Base-by-base conservation (phyloP, 768 basidiomycete species). In the Leucosporidium yakuticum region DNA sequence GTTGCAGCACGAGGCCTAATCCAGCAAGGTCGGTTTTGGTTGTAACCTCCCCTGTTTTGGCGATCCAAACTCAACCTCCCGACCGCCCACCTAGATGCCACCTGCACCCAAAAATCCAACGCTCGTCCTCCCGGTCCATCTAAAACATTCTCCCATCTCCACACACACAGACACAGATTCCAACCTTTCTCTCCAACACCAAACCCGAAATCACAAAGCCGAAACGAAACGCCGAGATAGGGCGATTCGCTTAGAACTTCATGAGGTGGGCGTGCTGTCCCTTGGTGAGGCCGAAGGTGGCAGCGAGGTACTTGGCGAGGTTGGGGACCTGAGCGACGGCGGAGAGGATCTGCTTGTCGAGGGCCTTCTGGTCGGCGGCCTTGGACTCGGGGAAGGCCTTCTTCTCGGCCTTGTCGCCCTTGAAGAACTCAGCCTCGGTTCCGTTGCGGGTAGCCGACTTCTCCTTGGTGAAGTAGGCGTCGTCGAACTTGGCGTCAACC, bases 371-470 rank as follows among this genome's bases (percentile, higher is more conserved):
- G 80, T 91, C 91, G 63, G 85, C 84, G 58, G 89, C 85, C 83
- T 91, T 92, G 77, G 89, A 84, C 76, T 88, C 89, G 29, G 94
- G 86, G 56, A 73, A 70, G 36, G 57, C 57, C 74, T 75, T 73
- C 74, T 76, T 75, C 73, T 76, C 69, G 48, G 84, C 84, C 82
- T 92, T 91, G 82, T 90, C 90, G 78, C 91, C 92, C 77, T 87
- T 85, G 79, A 99, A 98, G 84, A 98, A 99, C 80, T 97, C 95
- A 74, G 87, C 88, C 84, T 99, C 96, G 73, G 93, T 91, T 64
- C 91, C 90, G 70, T 81, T 78, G 69, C 87, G 81, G 67, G 83
- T 83, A 80, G 90, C 88, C 75, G 83, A 78, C 73, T 84, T 80
- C 67, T 86, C 80, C 83, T 96, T 96, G 78, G 86, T 81, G 79